Percentiles rank a stretch among this genome's conserved stretches.
These are phyloP conservation scores for Mortierella antarctica DNA, from an alignment of 192 early-diverging fungal species.

Conservation along the genomic window DNA sequence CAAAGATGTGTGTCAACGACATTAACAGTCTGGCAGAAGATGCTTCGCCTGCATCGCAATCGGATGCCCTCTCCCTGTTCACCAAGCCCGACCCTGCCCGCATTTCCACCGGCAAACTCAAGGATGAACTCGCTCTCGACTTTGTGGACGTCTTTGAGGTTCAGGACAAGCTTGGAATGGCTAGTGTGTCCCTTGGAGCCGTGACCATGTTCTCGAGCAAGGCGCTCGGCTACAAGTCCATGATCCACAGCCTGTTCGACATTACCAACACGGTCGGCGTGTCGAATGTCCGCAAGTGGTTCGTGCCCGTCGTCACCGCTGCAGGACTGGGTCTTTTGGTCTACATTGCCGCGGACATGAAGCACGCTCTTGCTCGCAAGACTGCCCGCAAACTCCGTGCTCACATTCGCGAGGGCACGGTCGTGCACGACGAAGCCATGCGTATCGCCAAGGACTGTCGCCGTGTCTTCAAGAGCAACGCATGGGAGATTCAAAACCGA, in stretches of 20 bases:
- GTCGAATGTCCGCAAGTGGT: conserved; percentile 70
- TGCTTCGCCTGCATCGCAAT: conserved; percentile 27
- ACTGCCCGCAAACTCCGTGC: conserved; percentile 68
- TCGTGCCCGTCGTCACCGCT: conserved; percentile 66
- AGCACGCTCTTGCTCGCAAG: conserved; percentile 76
- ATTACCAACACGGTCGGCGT: conserved; percentile 70
- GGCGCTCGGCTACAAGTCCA: conserved; percentile 36
- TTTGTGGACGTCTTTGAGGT: conserved; percentile 53
- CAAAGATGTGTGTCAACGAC: conserved; percentile 48
- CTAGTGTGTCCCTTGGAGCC: conserved; percentile 51
- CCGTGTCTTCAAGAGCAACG: conserved; percentile 73
- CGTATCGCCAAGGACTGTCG: conserved; percentile 72
- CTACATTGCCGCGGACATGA: conserved; percentile 78
- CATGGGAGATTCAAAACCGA: conserved; percentile 75
- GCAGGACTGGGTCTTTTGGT: conserved; percentile 67
- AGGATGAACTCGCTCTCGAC: conserved; percentile 57
- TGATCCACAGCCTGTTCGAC: conserved; percentile 56
- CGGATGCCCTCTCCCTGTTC: conserved; percentile 31
- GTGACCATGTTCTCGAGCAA: conserved; percentile 52
- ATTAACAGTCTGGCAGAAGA: conserved; percentile 54
- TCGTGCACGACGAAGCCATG: conserved; percentile 70
- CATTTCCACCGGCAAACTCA: conserved; percentile 52
- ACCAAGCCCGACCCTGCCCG: conserved; percentile 44
- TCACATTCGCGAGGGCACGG: conserved; percentile 57
- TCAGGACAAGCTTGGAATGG: conserved; percentile 42